These are phyloP conservation scores for Cyberlindnera samutprakarnensis DNA, from an alignment of 805 yeast species.

Conservation along the genomic window DNA sequence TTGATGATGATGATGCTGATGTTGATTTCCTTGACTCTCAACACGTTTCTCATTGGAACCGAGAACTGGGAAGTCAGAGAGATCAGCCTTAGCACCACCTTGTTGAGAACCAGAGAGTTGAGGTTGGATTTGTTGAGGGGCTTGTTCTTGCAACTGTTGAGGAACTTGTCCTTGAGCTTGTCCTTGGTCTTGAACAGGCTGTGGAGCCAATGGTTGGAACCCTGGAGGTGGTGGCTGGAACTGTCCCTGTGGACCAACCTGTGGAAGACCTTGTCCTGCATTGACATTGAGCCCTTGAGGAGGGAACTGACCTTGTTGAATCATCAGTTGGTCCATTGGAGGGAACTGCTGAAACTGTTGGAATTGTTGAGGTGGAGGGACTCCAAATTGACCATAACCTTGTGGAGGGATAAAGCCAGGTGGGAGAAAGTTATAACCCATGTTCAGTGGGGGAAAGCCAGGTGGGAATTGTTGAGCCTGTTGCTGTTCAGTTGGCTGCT, in stretches of 20 bases:
- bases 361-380: slow-evolving; percentile 14
- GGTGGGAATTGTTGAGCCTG: slow-evolving; percentile 19
- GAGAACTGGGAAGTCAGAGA: slow-evolving; percentile 48
- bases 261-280: slow-evolving; percentile 17
- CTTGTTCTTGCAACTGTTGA: slow-evolving; percentile 10
- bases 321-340: slow-evolving; percentile 23
- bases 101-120: no score
- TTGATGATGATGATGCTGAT: slow-evolving; percentile 10
- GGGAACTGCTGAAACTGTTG: slow-evolving; percentile 21
- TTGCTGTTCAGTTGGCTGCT: slow-evolving; percentile 2
- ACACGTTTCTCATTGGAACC: slow-evolving; percentile 34
- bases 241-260: slow-evolving; percentile 14
- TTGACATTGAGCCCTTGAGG: slow-evolving; percentile 23
- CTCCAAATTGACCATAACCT: slow-evolving; percentile 10
- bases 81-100: slow-evolving; percentile 15
- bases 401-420: slow-evolving; percentile 23
- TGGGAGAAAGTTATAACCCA: slow-evolving; percentile 16
- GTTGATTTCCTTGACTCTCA: slow-evolving; percentile 7
- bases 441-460: slow-evolving; percentile 10
- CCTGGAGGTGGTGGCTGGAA: slow-evolving; percentile 4
- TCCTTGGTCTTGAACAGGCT: slow-evolving; percentile 12
- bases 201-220: no score
- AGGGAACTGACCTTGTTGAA: slow-evolving; percentile 19
- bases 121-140: slow-evolving; percentile 16
- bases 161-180: slow-evolving; percentile 12